Conservation (phyloP, 2,329 filamentous ascomycete species). For the Botrytis medusae region DNA sequence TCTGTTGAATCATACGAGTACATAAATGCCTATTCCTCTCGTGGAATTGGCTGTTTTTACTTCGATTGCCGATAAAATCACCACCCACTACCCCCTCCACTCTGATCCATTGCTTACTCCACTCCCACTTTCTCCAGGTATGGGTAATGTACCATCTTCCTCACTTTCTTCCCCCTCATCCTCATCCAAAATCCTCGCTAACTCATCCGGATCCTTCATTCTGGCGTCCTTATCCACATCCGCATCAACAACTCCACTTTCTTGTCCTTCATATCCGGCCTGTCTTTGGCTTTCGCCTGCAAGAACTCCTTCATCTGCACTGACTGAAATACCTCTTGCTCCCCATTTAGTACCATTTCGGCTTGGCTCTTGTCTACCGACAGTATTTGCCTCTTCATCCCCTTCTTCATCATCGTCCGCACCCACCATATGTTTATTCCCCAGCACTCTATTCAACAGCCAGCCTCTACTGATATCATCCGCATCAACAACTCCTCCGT, state of each 20-base stretch:
- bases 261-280: constrained; percentile 42
- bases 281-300: constrained; percentile 49
- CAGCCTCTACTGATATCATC: constrained; percentile 86
- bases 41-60: not conserved
- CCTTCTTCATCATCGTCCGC: constrained; percentile 33
- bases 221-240: constrained; percentile 60
- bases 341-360: constrained; percentile 50
- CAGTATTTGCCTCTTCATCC: constrained; percentile 32
- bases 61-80: not conserved
- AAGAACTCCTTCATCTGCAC: constrained; percentile 61
- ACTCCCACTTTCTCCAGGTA: not conserved
- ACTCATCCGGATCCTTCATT: constrained; percentile 66
- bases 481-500: constrained; percentile 83
- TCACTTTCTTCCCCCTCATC: constrained; percentile 49
- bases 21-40: not conserved
- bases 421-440: constrained; percentile 59
- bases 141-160: constrained; percentile 11
- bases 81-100: constrained; percentile 9
- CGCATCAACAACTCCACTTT: constrained; percentile 47
- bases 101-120: constrained; percentile 17
- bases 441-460: constrained; percentile 77
- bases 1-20: constrained; percentile 9
- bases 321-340: constrained; percentile 63
- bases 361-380: constrained; percentile 20
- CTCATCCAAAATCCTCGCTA: constrained; percentile 59